Percentiles rank a stretch among this genome's conserved stretches.
phyloP scores from a whole-genome alignment of 768 basidiomycete genomes.

The Clathrus columnatus region DNA sequence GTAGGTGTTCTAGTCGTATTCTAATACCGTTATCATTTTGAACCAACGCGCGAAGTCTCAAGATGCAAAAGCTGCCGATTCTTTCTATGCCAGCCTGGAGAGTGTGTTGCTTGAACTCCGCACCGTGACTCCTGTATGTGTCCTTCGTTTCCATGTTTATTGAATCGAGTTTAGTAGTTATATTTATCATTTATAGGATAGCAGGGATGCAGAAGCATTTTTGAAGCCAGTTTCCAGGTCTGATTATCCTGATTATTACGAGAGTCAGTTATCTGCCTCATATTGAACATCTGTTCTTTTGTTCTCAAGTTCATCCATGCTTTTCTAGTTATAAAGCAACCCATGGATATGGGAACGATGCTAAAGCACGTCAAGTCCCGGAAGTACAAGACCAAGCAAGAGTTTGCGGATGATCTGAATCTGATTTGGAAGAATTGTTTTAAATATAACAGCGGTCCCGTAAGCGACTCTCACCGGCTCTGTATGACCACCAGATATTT shows the following conservation, averaged over 20 bases:
- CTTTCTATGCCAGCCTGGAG: constrained; percentile 92
- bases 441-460: constrained; percentile 86
- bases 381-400: constrained; percentile 86
- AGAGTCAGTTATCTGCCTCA: constrained; percentile 46
- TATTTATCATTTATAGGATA: constrained; percentile 40
- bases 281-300: not conserved
- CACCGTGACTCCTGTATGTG: constrained; percentile 55
- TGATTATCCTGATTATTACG: constrained; percentile 91
- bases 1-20: constrained; percentile 40
- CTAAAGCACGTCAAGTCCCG: constrained; percentile 88
- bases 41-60: constrained; percentile 33
- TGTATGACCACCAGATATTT: constrained; percentile 1
- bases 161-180: not conserved
- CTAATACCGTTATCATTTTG: constrained; percentile 18
- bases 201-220: constrained; percentile 89
- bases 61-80: constrained; percentile 69
- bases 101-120: constrained; percentile 80
- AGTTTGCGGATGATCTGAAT: constrained; percentile 90
- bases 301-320: not conserved
- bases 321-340: constrained; percentile 74
- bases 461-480: constrained; percentile 30
- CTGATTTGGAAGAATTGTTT: constrained; percentile 97
- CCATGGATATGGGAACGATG: constrained; percentile 95
- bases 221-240: constrained; percentile 84
- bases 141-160: constrained; percentile 22